These are phyloP conservation scores for Phytophthora chlamydospora DNA, from an alignment of 352 stramenopile genomes.

Conservation along the genomic window DNA sequence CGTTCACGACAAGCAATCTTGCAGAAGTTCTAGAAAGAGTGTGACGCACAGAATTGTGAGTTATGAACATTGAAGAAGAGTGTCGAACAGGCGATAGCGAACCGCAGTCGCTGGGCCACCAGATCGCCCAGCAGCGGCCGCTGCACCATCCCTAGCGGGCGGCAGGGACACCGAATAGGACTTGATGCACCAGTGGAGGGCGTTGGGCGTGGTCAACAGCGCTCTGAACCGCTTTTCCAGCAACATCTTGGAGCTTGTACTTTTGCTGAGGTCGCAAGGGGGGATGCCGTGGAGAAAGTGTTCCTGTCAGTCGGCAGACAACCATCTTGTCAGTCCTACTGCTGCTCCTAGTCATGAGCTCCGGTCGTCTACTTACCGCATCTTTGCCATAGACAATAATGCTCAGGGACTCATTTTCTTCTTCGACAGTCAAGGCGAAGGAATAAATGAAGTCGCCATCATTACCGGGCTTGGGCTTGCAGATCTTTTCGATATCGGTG, in stretches of 20 bases:
- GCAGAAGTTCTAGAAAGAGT: neutral
- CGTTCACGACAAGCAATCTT: slow-evolving; percentile 12
- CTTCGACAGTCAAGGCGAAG: slow-evolving; percentile 65
- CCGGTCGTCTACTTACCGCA: slow-evolving; percentile 48
- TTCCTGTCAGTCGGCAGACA: slow-evolving; percentile 42
- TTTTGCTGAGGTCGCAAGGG: slow-evolving; percentile 61
- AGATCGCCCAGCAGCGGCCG: slow-evolving; percentile 1
- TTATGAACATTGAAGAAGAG: slow-evolving; percentile 47
- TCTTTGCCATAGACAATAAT: slow-evolving; percentile 76
- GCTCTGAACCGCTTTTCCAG: slow-evolving; percentile 57
- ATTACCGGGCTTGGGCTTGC: slow-evolving; percentile 41
- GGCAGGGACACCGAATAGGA: slow-evolving; percentile 51
- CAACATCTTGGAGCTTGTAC: slow-evolving; percentile 53
- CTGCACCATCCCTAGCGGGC: neutral
- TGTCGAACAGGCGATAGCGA: slow-evolving; percentile 79
- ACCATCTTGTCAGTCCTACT: neutral
- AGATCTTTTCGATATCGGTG: slow-evolving; percentile 50
- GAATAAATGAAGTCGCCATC: slow-evolving; percentile 62
- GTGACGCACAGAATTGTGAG: too few relatives aligned
- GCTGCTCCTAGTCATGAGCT: neutral
- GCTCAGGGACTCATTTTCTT: slow-evolving; percentile 55
- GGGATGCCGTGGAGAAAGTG: slow-evolving; percentile 76
- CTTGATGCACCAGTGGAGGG: slow-evolving; percentile 74
- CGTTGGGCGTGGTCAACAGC: slow-evolving; percentile 28
- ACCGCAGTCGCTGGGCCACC: slow-evolving; percentile 29